Percentiles rank a stretch among this genome's conserved stretches.
Conservation (phyloP, 345 rosid genomes). For the Psidium friedrichsthalianum region DNA sequence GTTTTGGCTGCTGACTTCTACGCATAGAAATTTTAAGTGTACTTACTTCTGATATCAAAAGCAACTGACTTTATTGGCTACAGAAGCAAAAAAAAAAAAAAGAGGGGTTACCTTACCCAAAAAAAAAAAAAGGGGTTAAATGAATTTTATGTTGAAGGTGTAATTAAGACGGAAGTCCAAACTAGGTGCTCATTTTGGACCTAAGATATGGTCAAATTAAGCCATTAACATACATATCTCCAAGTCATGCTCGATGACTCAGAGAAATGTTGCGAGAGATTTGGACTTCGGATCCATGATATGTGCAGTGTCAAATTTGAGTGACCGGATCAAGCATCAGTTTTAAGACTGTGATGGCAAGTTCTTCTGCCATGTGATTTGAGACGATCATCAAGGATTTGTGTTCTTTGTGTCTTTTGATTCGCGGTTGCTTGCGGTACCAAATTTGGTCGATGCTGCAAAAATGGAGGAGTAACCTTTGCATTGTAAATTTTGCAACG, state of each 20-base stretch:
- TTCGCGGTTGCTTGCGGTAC: background rate
- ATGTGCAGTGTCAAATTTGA: background rate
- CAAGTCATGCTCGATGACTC: background rate
- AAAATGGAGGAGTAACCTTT: background rate
- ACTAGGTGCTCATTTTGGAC: background rate
- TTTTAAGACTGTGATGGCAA: background rate
- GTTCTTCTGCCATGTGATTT: background rate
- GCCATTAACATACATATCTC: background rate
- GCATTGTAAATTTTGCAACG: background rate
- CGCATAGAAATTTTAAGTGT: background rate
- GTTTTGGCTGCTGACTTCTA: background rate
- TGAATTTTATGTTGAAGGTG: background rate
- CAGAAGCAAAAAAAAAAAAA: background rate
- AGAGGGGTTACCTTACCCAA: background rate
- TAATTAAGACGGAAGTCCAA: background rate
- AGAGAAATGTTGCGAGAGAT: background rate
- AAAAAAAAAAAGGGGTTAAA: background rate
- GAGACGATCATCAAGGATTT: background rate
- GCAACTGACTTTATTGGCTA: slow-evolving; percentile 4
- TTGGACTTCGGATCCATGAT: background rate
- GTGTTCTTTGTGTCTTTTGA: background rate
- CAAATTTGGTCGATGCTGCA: background rate
- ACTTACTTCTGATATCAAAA: background rate
- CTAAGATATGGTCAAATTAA: background rate
- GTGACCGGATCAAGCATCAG: background rate